Evolutionary conservation across 108 stramenopile species (phyloP), one percentile per base, ranked within the genome.

Genomic region (Fragilaria crotonensis): DNA sequence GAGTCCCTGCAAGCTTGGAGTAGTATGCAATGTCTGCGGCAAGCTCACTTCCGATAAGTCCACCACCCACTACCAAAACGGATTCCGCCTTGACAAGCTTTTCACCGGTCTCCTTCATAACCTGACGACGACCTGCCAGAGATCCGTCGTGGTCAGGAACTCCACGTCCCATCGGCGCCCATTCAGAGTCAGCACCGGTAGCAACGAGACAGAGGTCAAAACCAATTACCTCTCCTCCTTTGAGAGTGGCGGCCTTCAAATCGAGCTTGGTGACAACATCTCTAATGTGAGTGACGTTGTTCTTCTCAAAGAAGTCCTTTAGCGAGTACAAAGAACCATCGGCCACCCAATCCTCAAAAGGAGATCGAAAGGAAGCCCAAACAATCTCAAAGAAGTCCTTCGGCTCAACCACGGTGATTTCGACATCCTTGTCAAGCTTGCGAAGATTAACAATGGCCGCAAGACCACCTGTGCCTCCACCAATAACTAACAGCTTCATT

Each of bases 391-490:
- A 33, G 33, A 64, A 64, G 9, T 71, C 58, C 53, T 71, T 71
- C 2, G 70, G 70, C 45, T 71, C 70, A 20, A 71, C 57, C 56
- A 71, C 25, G 19, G 48, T 32, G 29, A 71, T 64, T 28, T 71
- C 52, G 45, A 59, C 49, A 17, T 50, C 14, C 33, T 51, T 52
- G 27, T 64, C 70, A 14, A 36, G 7, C 28, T 57, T 54, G 11
- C 70, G 63, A 18, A 71, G n/a, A 52, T 47, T 33, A 14, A 30
- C 45, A 18, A 33, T 33, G 22, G 63, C 54, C 2, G 63, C 31
- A 29, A 71, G n/a, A 30, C 70, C 70, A 25, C 49, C 70, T 17
- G 59, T 41, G 41, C 70, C 70, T 33, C 70, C 70, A 25, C 70
- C 70, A 56, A 71, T 63, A 3, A 71, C 51, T 9, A 71, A 19